Evolutionary conservation across 768 basidiomycete genomes (phyloP), one percentile per base, ranked within the genome.

Genomic region (Coprinellus aureogranulatus): DNA sequence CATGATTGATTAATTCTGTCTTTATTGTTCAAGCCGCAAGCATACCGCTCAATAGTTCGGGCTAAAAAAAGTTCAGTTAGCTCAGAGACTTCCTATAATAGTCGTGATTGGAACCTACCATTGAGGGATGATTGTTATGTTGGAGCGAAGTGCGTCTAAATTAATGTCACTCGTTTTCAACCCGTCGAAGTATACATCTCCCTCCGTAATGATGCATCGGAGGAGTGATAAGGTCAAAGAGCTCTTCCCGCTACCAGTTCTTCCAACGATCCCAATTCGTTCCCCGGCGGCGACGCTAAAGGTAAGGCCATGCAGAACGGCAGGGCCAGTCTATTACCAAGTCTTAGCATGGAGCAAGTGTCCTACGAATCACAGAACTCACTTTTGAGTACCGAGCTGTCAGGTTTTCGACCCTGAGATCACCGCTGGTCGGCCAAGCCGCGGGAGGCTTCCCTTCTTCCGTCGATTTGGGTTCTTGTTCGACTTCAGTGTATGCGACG

Each of bases 341-440:
- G 34, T 6, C 14, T 34, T 6, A 34, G 34, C 6, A 34, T 34
- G 34, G 14, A 14, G 14, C 14, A 14, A 34, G 14, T 34, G 34
- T 5, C 3, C 22, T 49, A 12, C 11, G 9, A 26, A 34, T 34
- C 34, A 14, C 34, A 6, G 6, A 34, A 55, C 54, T 22, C 25
- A 65, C 69, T 61, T 60, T 57, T 1, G 81, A 79, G 63, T 84
- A 84, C 18, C 75, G 67, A 31, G 83, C 83, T 18, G 73, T 75
- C 5, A 85, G 68, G 16, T 79, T 77, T 50, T 85, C 78, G 2
- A 83, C 77, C 3, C 71, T 66, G 30, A 85, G 70, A 20, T 75
- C 68, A 2, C 85, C 85, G 12, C 78, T 79, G 5, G 81, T 71
- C 1, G 84, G 84, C 84, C 85, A 86, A 45, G 81, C 75, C 0